Conservation (phyloP, 1,139 yeast genomes). For the Yamadazyma trypodendri region DNA sequence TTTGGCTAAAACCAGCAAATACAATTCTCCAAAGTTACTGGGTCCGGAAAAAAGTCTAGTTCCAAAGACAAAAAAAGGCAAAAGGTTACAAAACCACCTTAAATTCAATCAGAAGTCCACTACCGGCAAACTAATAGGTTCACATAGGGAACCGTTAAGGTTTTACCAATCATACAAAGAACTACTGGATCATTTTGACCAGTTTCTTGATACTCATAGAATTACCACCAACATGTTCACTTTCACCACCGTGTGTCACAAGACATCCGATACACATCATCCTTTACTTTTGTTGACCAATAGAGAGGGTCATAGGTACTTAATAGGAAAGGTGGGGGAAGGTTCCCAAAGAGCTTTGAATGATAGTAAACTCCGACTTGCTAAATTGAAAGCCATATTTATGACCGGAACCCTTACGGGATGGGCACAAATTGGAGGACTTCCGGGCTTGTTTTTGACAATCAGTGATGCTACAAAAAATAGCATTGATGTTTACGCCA, state of each 20-base stretch:
- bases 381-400: slow-evolving; percentile 63
- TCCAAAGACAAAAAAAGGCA: neutral
- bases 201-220: slow-evolving; percentile 17
- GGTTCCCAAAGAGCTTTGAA: slow-evolving; percentile 77
- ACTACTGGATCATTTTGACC: slow-evolving; percentile 10
- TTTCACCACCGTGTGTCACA: slow-evolving; percentile 50
- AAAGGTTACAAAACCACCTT: slow-evolving; percentile 1
- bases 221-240: slow-evolving; percentile 30
- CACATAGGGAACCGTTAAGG: slow-evolving; percentile 15
- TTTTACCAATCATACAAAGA: slow-evolving; percentile 9
- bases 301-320: slow-evolving; percentile 56
- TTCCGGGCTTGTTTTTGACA: slow-evolving; percentile 86
- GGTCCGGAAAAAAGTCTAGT: neutral
- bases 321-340: slow-evolving; percentile 81
- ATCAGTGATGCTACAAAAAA: slow-evolving; percentile 78
- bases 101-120: neutral
- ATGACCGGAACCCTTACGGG: slow-evolving; percentile 64
- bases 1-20: slow-evolving; percentile 1
- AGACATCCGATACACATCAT: slow-evolving; percentile 57
- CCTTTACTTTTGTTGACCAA: slow-evolving; percentile 57
- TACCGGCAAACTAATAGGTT: slow-evolving; percentile 11
- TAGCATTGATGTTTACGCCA: slow-evolving; percentile 38
- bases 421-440: slow-evolving; percentile 81
- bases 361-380: slow-evolving; percentile 52
- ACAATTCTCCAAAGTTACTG: too few species aligned